phyloP scores from a whole-genome alignment of 306 rosid genomes.

The Vigna nakashimae region DNA sequence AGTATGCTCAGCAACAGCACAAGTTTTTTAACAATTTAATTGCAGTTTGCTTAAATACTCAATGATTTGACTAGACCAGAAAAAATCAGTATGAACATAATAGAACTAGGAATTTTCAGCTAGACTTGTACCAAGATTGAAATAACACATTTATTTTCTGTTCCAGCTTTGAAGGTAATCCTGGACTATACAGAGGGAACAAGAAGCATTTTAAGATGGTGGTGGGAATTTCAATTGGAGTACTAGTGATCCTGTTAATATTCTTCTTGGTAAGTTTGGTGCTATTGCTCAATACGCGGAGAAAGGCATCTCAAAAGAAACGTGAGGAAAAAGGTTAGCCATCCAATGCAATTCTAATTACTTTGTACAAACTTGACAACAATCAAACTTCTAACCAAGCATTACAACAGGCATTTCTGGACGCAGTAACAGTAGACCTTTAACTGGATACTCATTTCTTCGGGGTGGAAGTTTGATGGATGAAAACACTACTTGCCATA shows the following conservation, averaged over 20 bases:
- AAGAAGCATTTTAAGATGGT: constrained; percentile 67
- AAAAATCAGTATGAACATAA: constrained; percentile 15
- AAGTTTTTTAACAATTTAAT: background rate
- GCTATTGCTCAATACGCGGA: constrained; percentile 46
- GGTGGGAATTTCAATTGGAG: constrained; percentile 69
- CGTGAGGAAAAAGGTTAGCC: constrained; percentile 60
- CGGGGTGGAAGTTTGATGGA: constrained; percentile 66
- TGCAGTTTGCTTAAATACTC: background rate
- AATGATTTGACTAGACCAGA: background rate
- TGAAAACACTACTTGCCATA: constrained; percentile 74
- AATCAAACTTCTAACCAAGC: constrained; percentile 38
- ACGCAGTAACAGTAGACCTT: constrained; percentile 59
- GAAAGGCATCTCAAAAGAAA: constrained; percentile 51
- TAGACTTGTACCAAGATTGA: constrained; percentile 19
- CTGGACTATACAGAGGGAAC: constrained; percentile 51
- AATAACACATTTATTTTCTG: constrained; percentile 36
- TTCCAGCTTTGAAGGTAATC: constrained; percentile 69
- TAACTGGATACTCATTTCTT: constrained; percentile 55
- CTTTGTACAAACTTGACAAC: background rate
- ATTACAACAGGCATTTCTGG: constrained; percentile 62
- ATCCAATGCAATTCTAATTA: constrained; percentile 10
- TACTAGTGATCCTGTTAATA: constrained; percentile 52
- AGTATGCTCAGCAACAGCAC: constrained; percentile 43
- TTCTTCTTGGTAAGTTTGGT: constrained; percentile 61
- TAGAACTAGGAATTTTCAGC: constrained; percentile 12